Conservation (phyloP, 176 grass and related monocot genomes). For the Oryza glumipatula region DNA sequence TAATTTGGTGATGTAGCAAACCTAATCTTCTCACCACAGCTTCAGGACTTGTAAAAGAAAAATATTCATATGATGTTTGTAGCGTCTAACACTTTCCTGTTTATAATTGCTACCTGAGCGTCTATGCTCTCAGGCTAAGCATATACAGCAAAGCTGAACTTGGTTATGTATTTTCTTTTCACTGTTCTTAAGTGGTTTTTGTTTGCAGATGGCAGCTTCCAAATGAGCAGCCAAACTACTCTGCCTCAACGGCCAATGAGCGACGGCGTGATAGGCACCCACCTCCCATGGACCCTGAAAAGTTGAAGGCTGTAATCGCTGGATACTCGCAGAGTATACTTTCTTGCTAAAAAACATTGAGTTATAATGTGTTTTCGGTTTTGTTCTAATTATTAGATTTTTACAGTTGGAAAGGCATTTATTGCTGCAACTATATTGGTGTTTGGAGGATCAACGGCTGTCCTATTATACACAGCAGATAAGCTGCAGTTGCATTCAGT, state of each 20-base stretch:
- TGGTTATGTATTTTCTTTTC: constrained; percentile 15
- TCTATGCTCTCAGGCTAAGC: not conserved
- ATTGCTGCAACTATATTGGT: constrained; percentile 63
- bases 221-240: constrained; percentile 63
- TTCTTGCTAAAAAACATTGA: not conserved
- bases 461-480: constrained; percentile 61
- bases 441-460: constrained; percentile 73
- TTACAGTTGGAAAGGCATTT: constrained; percentile 92
- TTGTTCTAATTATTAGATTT: constrained; percentile 15
- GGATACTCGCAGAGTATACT: constrained; percentile 77
- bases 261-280: constrained; percentile 60
- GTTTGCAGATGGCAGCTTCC: constrained; percentile 79
- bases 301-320: constrained; percentile 72
- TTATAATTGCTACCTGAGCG: not conserved
- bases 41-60: constrained; percentile 6
- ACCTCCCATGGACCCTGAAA: constrained; percentile 70
- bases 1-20: not conserved
- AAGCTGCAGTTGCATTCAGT: constrained; percentile 81
- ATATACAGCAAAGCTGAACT: not conserved
- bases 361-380: constrained; percentile 16
- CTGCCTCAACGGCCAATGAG: constrained; percentile 81
- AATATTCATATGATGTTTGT: not conserved
- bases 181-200: constrained; percentile 8
- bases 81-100: not conserved
- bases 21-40: not conserved